Evolutionary conservation across 352 stramenopile genomes (phyloP), one percentile per base, ranked within the genome.

Genomic region (Pythium apleroticum): DNA sequence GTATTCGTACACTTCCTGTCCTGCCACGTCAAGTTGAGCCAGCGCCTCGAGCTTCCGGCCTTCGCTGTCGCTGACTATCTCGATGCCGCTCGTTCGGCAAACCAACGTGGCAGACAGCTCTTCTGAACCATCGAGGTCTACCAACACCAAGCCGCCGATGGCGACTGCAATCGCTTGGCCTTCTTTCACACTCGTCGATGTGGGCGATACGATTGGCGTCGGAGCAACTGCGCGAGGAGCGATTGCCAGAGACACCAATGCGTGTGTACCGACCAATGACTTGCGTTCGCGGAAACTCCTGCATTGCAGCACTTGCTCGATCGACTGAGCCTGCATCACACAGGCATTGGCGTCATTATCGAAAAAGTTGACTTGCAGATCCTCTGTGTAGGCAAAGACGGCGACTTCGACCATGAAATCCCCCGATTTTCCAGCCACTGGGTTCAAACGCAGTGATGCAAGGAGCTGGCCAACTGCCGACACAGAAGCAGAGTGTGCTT

Each of bases 221-320:
- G 64, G 57, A 10, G 64, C 57, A 1, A 46, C 20, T 0, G 64
- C 64, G 14, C 48, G 48, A 53, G 64, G 64, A 25, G 56, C 64
- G 9, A 71, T 24, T 19, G 48, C 52, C 3, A 45, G 37, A 1
- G 28, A 30, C 9, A 71, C 11, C 1, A 37, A 0, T 6, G n/a
- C 27, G 1, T 17, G 39, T 4, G 41, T 59, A 12, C 49, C 64
- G 25, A 71, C 30, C 10, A 71, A 24, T 4, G 64, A 71, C 50
- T 71, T 71, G 10, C 64, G 64, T 24, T 71, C 64, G 22, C 64
- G 64, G 45, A 71, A 71, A 41, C 33, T 65, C 43, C 64, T 30
- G 25, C 64, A 71, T 1, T 19, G 24, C 9, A 71, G 24, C 3
- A 71, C 41, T 9, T 66, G 27, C 6, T 27, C 57, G 5, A 62